Base-by-base conservation (phyloP, 2,329 filamentous ascomycete species). In the Arthrinium puccinioides region DNA sequence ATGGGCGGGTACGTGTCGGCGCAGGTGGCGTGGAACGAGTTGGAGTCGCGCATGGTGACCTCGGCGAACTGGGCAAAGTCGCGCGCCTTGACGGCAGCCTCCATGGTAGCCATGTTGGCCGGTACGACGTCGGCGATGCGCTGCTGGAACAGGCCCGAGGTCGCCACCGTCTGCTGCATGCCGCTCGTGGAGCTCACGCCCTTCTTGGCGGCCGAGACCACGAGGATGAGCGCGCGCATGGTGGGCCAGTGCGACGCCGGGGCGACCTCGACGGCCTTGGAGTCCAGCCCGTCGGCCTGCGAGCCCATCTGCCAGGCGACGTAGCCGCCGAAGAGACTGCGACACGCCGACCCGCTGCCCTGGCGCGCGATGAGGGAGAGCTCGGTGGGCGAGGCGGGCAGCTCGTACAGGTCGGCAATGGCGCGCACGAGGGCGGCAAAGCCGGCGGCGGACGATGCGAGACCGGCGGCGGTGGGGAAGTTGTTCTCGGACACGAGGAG, bases 401-500 rank as follows among this genome's bases (percentile, higher is more conserved):
- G 79, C 58, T 85, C 73, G 67, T 97, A 98, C 27, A 98, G 76
- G 60, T 97, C 77, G 24, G 92, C 92, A 51, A 98, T 87, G 46
- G 87, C 89, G 41, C 88, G 78, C 15, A 97, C 79, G 6, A 84
- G 66, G 15, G 80, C 80, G 3, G 80, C 80, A 45, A 84, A 83
- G 5, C 80, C 80, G 2, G 80, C 80, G 1, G 80, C 81, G 0
- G 80, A 84, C 14, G 76, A 82, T 4, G 82, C 81, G 13, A 98
- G 79, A 6, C 92, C 92, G 5, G 92, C 92, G 19, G 92, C 92
- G 3, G 92, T 98, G 45, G 92, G 92, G 74, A 98, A 98, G 74
- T 98, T 98, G 75, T 98, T 98, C 69, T 92, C 85, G 40, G 86
- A 92, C 39, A 96, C 88, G 48, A 98, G 82, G 51, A 82, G 84